Evolutionary conservation across 768 basidiomycete species (phyloP), one percentile per base, ranked within the genome.

Genomic region (Auriscalpium microsporum): DNA sequence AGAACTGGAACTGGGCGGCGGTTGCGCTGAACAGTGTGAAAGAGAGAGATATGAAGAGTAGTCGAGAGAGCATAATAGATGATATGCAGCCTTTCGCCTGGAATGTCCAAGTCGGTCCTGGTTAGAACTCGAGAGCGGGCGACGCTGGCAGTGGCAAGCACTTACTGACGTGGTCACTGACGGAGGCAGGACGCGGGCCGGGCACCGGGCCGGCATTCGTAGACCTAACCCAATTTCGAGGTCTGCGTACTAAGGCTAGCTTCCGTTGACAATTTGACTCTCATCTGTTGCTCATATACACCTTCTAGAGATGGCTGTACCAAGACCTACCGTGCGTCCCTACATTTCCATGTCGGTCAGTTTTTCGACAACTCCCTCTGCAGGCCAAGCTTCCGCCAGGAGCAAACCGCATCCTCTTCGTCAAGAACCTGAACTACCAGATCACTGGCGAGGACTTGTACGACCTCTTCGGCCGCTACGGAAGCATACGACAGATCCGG

Each of bases 401-500:
- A 53, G 92, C 90, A 16, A 94, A 94, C 67, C 82, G 92, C 47
- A 90, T 95, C 53, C 79, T 95, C 45, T 95, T 93, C 64, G 90
- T 94, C 28, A 94, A 94, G 71, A 95, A 95, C 66, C 72, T 95
- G 53, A 92, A 89, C 70, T 94, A 94, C 72, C 84, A 85, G 69
- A 93, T 93, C 62, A 92, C 85, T 35, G 94, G 94, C 52, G 89
- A 93, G 58, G 94, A 97, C 70, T 70, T 97, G 63, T 97, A 97
- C 70, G 95, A 98, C 73, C 76, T 98, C 59, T 98, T 99, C 64
- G 95, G 94, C 54, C 90, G 93, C 60, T 99, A 98, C 73, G 95
- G 95, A 48, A 90, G 90, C 64, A 90, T 99, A 63, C 85, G 95
- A 50, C 95, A 99, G 71, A 86, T 99, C 59, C 83, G 95, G 59